These are phyloP conservation scores for Ceratocystis destructans DNA, from an alignment of 2,329 filamentous ascomycete species.

Conservation along the genomic window DNA sequence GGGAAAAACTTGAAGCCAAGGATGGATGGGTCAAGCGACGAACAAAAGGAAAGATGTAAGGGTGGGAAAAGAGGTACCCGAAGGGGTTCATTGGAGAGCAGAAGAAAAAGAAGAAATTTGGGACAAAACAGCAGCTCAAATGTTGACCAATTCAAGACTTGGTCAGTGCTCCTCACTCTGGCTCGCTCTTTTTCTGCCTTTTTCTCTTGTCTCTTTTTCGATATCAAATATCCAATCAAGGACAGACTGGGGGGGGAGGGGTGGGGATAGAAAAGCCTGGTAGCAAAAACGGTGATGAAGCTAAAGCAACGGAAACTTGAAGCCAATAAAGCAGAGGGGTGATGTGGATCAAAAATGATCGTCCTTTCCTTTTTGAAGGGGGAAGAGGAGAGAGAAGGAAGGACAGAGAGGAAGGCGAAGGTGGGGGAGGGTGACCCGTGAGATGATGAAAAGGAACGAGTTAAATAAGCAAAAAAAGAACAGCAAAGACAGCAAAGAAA, in stretches of 20 bases:
- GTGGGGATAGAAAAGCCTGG: background rate
- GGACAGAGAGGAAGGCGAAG: background rate
- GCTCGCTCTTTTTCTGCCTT: background rate
- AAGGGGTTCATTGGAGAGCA: background rate
- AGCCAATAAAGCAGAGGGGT: slow-evolving; percentile 8
- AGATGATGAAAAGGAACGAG: background rate
- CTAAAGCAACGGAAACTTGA: slow-evolving; percentile 7
- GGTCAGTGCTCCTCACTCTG: background rate
- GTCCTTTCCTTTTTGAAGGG: slow-evolving; percentile 3
- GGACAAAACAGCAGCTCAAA: background rate
- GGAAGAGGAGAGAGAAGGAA: background rate
- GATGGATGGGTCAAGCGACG: background rate
- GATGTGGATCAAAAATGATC: slow-evolving; percentile 8
- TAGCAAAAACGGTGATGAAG: slow-evolving; percentile 1
- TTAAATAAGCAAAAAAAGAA: background rate
- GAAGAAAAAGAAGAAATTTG: slow-evolving; percentile 2
- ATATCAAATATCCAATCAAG: background rate
- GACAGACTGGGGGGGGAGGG: background rate
- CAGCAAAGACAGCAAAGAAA: background rate
- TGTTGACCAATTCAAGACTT: background rate
- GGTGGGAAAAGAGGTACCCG: background rate
- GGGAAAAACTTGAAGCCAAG: slow-evolving; percentile 1
- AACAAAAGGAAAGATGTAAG: background rate
- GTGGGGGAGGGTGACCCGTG: background rate
- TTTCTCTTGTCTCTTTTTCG: background rate